Conservation (phyloP, 2,329 filamentous ascomycete species). For the Neurospora sp. region DNA sequence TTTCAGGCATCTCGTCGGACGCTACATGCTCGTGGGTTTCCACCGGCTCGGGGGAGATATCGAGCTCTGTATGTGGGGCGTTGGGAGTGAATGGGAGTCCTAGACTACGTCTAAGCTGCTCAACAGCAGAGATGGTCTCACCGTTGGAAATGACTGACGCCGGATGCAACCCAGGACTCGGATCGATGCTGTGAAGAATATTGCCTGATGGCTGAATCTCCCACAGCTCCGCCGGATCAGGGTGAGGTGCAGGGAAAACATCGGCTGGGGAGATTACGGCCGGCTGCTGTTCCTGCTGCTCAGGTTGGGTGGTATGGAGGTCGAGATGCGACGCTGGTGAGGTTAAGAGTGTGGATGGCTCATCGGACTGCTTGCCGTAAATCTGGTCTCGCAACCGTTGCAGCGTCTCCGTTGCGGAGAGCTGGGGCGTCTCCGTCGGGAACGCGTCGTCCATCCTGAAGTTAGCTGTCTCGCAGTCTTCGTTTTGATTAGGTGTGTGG, state of each 20-base stretch:
- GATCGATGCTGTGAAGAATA: constrained; percentile 1
- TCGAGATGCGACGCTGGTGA: not conserved
- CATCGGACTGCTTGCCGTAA: constrained; percentile 2
- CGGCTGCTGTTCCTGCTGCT: not conserved
- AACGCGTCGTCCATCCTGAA: not conserved
- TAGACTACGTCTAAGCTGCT: constrained; percentile 1
- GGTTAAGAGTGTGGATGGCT: not conserved
- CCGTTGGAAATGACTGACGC: not conserved
- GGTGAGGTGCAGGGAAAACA: constrained; percentile 1
- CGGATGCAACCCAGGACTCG: not conserved
- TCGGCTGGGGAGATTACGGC: constrained; percentile 7
- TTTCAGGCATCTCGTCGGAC: constrained; percentile 10
- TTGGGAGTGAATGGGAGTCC: not conserved
- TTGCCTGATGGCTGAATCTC: not conserved
- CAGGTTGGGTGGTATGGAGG: not conserved
- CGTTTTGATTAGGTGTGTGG: not conserved
- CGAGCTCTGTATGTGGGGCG: not conserved
- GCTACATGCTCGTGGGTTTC: not conserved
- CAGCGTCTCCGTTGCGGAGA: constrained; percentile 11
- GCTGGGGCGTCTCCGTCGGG: not conserved
- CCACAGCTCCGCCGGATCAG: not conserved
- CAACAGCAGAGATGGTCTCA: constrained; percentile 1
- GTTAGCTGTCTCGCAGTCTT: constrained; percentile 1
- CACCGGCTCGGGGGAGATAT: not conserved
- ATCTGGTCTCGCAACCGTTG: constrained; percentile 4